These are phyloP conservation scores for Chamaecyparis obtusa DNA, from an alignment of 75 land plant genomes.

Conservation along the genomic window DNA sequence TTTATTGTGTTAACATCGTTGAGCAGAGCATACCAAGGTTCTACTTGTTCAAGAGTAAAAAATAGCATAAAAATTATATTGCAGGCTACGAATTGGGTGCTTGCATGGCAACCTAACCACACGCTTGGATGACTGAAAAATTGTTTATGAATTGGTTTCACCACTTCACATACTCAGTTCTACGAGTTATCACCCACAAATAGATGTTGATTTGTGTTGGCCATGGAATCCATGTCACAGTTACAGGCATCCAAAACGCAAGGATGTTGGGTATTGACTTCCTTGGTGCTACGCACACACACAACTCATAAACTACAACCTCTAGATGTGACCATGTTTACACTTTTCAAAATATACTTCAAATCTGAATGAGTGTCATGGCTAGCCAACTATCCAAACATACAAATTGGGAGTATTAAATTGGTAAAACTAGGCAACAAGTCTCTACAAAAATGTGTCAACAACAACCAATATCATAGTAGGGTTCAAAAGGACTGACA, in stretches of 20 bases:
- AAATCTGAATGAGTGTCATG: neutral
- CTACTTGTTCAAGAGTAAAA: neutral
- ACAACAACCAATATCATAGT: neutral
- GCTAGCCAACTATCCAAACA: neutral
- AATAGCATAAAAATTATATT: neutral
- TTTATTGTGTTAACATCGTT: neutral
- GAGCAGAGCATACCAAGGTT: neutral
- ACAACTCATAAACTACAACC: neutral
- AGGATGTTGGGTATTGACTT: neutral
- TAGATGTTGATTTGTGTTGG: neutral
- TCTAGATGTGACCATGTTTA: neutral
- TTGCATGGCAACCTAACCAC: neutral
- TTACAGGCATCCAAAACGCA: no score
- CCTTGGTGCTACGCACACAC: neutral
- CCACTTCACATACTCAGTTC: neutral
- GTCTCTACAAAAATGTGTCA: neutral
- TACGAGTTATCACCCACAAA: neutral
- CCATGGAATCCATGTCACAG: no score
- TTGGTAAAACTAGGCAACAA: neutral
- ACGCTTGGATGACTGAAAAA: neutral
- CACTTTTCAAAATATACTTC: neutral
- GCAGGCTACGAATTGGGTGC: neutral
- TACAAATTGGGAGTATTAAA: neutral
- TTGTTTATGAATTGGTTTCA: neutral
- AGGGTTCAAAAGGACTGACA: neutral